These are phyloP conservation scores for Hemerocallis citrina DNA, from an alignment of 106 monocot species.

Conservation along the genomic window DNA sequence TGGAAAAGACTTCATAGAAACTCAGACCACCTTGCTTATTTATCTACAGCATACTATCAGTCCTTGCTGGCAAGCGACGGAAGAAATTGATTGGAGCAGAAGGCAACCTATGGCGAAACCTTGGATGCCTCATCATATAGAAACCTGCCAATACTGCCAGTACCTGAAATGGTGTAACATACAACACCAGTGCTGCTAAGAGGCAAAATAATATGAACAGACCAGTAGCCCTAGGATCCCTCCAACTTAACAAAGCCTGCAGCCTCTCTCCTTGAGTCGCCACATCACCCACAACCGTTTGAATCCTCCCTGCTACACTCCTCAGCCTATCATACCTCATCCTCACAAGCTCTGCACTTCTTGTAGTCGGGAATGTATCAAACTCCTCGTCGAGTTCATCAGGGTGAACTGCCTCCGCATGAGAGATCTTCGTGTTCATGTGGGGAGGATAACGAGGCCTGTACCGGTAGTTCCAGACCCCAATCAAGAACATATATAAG, in stretches of 20 bases:
- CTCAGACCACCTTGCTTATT: not conserved
- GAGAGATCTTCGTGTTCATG: constrained; percentile 36
- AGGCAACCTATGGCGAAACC: constrained; percentile 31
- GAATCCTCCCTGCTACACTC: constrained; percentile 31
- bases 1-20: not conserved
- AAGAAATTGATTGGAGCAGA: constrained; percentile 30
- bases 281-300: constrained; percentile 28
- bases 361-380: constrained; percentile 18
- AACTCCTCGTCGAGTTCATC: constrained; percentile 32
- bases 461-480: constrained; percentile 32
- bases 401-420: constrained; percentile 30
- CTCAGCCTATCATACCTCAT: constrained; percentile 40
- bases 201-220: constrained; percentile 24
- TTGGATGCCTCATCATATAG: constrained; percentile 31
- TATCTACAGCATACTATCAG: constrained; percentile 34
- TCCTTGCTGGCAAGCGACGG: constrained; percentile 32
- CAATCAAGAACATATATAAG: constrained; percentile 36
- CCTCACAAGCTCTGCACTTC: constrained; percentile 26
- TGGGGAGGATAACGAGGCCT: constrained; percentile 26
- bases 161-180: constrained; percentile 33
- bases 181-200: constrained; percentile 23
- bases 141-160: constrained; percentile 22
- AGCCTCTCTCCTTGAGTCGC: constrained; percentile 34
- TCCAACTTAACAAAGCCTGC: constrained; percentile 29
- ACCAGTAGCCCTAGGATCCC: constrained; percentile 20